These are phyloP conservation scores for Medicago truncatula DNA, from an alignment of 306 rosid species.

Conservation along the genomic window MtrunA17r5.0-ANR NC_053049.1:39119001-39119500, in stretches of 20 bases:
- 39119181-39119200: constrained; percentile 28
- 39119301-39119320: constrained; percentile 28
- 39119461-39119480: constrained; percentile 7
- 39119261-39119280: constrained; percentile 23
- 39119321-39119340: background rate
- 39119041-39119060: background rate
- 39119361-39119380: constrained; percentile 21
- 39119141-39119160: constrained; percentile 17
- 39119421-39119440: constrained; percentile 25
- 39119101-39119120: constrained; percentile 12
- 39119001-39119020: background rate
- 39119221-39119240: constrained; percentile 55
- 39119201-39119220: background rate
- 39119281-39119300: constrained; percentile 36
- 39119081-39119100: background rate
- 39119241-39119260: constrained; percentile 30
- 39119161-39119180: constrained; percentile 3
- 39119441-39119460: constrained; percentile 28
- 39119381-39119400: constrained; percentile 48
- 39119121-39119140: background rate
- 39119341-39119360: constrained; percentile 35
- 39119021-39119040: background rate
- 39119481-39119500: constrained; percentile 3
- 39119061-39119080: background rate
- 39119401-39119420: constrained; percentile 31